Conservation (phyloP, 495 filamentous ascomycete species). For the Talaromyces thailandensis region DNA sequence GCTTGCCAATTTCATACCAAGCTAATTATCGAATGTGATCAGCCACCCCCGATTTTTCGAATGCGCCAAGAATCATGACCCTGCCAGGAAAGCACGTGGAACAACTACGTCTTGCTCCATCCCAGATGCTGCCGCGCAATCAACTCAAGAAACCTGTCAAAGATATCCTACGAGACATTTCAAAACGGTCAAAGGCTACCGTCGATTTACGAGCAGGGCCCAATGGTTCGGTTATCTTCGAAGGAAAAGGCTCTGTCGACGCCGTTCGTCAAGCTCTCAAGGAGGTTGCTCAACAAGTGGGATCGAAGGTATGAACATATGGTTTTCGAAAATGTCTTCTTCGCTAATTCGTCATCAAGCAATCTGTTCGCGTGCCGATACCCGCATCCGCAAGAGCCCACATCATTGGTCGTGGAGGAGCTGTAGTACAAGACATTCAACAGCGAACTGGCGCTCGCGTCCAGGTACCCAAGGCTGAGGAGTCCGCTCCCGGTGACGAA, state of each 20-base stretch:
- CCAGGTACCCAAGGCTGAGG: constrained; percentile 74
- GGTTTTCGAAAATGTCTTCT: constrained; percentile 7
- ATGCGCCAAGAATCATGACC: constrained; percentile 50
- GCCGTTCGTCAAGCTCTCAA: constrained; percentile 73
- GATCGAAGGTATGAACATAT: constrained; percentile 56
- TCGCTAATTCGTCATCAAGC: constrained; percentile 32
- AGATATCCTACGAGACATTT: constrained; percentile 81
- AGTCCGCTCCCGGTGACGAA: constrained; percentile 32
- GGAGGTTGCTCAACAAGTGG: constrained; percentile 76
- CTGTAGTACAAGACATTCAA: constrained; percentile 81
- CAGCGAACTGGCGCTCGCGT: constrained; percentile 79
- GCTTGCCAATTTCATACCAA: neutral
- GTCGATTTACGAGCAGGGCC: constrained; percentile 64
- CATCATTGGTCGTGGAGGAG: constrained; percentile 85
- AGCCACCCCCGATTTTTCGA: constrained; percentile 10
- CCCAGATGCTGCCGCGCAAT: constrained; percentile 60
- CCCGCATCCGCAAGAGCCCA: constrained; percentile 72
- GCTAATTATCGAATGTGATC: neutral
- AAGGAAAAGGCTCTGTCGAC: constrained; percentile 69
- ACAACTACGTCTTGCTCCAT: constrained; percentile 58
- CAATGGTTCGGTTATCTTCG: constrained; percentile 62
- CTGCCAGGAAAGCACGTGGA: constrained; percentile 75
- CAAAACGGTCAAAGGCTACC: constrained; percentile 75
- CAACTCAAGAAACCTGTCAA: constrained; percentile 73
- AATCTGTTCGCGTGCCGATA: constrained; percentile 65